Evolutionary conservation across 2,329 filamentous ascomycete genomes (phyloP).

Genomic region (Pseudogymnoascus sp.): DNA sequence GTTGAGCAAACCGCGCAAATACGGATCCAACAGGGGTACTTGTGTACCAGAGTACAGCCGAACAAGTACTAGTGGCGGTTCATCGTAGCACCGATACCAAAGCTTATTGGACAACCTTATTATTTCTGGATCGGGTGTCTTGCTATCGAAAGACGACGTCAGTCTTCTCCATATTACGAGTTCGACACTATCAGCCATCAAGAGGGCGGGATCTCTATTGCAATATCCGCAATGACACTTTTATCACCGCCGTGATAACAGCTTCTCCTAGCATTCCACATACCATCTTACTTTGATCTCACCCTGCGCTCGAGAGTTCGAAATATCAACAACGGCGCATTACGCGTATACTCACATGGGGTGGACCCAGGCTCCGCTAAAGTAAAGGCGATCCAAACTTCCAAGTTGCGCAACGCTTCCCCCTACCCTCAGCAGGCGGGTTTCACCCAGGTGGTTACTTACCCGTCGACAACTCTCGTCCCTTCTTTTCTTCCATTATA

Average conservation of each 20-base stretch:
- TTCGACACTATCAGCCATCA: not conserved
- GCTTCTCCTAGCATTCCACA: not conserved
- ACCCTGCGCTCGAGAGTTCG: not conserved
- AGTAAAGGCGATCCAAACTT: constrained; percentile 7
- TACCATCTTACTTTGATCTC: not conserved
- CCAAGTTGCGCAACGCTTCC: not conserved
- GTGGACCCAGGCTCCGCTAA: constrained; percentile 7
- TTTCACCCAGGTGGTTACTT: not conserved
- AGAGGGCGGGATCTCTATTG: not conserved
- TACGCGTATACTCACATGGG: constrained; percentile 2
- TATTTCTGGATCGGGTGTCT: constrained; percentile 5
- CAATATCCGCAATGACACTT: not conserved
- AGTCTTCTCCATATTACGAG: constrained; percentile 1
- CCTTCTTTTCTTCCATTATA: not conserved
- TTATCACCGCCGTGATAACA: not conserved
- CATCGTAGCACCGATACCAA: not conserved
- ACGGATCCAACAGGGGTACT: not conserved
- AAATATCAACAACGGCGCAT: not conserved
- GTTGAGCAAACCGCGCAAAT: constrained; percentile 4
- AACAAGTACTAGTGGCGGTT: not conserved
- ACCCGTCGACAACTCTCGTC: not conserved
- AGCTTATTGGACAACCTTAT: constrained; percentile 8
- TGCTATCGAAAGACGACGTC: constrained; percentile 4
- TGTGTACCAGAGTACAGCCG: not conserved
- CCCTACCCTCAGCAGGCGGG: not conserved